Base-by-base conservation (phyloP, 495 filamentous ascomycete species). In the Neurospora cerealis region DNA sequence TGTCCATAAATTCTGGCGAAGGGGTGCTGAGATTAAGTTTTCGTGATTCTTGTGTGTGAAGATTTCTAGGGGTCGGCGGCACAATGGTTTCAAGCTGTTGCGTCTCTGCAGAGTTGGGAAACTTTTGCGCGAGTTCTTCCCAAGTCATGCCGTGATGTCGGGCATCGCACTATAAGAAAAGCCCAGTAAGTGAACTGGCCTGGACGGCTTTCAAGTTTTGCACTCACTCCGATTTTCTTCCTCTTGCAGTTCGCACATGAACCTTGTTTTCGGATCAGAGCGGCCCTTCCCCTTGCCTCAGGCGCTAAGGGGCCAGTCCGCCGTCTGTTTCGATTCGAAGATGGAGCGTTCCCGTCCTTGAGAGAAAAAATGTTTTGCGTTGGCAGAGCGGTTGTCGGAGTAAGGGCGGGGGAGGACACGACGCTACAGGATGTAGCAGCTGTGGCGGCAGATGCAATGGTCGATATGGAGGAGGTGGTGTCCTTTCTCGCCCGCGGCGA, bases 61-160 rank as follows among this genome's bases (percentile, higher is more conserved):
- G 6, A 62, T 62, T 28, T 54, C 21, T 62, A 17, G 54, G 54
- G 28, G 54, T 62, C 21, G 78, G 71, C 80, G 81, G 60, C 77
- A 77, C 62, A 81, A 71, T 41, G 81, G 80, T 28, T 82, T 77
- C 54, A 62, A 62, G 54, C 28, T 62, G 54, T 19, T 62, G 19
- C 84, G 76, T 21, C 82, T 82, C 74, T 83, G 83, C 69, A 82
- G 78, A 69, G 75, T 72, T 15, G 84, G 80, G 54, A 79, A 82
- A 86, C 74, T 84, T 86, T 72, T 78, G 78, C 38, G 82, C 78
- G 32, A 83, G 83, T 40, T 85, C 83, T 76, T 86, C 85, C 84
- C 84, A 87, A 1, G 84, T 83, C 84, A 85, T 85, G 75, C 81
- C 82, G 74, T 85, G 84, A 76, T 87, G 85, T 70, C 83, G 83